Evolutionary conservation across 192 early-diverging fungal species (phyloP).

Genomic region (Rhizoclosmatium globosum): DNA sequence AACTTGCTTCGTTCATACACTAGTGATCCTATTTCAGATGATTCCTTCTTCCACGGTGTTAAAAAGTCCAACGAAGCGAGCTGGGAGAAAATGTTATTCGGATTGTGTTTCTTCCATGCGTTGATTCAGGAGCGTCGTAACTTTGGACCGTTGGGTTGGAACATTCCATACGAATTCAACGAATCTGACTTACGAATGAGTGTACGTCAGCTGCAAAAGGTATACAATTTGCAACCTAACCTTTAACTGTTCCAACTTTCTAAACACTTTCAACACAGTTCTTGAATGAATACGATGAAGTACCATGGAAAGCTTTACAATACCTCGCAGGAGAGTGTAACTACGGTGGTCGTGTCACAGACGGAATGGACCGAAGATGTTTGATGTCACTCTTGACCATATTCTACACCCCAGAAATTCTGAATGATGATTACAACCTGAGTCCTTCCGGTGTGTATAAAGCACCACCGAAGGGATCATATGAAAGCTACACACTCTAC

Average conservation of each 20-base stretch:
- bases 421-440: slow-evolving; percentile 53
- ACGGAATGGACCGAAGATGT: slow-evolving; percentile 61
- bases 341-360: slow-evolving; percentile 70
- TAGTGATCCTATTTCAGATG: slow-evolving; percentile 65
- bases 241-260: background rate
- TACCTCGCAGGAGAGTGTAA: slow-evolving; percentile 71
- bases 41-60: slow-evolving; percentile 60
- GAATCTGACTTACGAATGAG: slow-evolving; percentile 68
- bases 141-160: slow-evolving; percentile 73
- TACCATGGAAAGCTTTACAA: slow-evolving; percentile 63
- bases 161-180: slow-evolving; percentile 73
- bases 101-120: slow-evolving; percentile 70
- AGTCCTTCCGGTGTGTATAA: slow-evolving; percentile 62
- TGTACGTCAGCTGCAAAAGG: slow-evolving; percentile 66
- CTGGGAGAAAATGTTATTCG: slow-evolving; percentile 68
- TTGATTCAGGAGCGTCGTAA: slow-evolving; percentile 68
- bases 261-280: slow-evolving; percentile 49
- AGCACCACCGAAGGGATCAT: slow-evolving; percentile 61
- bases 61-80: slow-evolving; percentile 53
- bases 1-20: slow-evolving; percentile 62
- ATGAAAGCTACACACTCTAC: slow-evolving; percentile 59
- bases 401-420: slow-evolving; percentile 62
- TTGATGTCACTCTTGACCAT: slow-evolving; percentile 60
- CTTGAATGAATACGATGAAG: slow-evolving; percentile 67
- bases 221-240: slow-evolving; percentile 18